phyloP scores from a whole-genome alignment of 192 early-diverging fungal genomes.

The Backusella westeae region DNA sequence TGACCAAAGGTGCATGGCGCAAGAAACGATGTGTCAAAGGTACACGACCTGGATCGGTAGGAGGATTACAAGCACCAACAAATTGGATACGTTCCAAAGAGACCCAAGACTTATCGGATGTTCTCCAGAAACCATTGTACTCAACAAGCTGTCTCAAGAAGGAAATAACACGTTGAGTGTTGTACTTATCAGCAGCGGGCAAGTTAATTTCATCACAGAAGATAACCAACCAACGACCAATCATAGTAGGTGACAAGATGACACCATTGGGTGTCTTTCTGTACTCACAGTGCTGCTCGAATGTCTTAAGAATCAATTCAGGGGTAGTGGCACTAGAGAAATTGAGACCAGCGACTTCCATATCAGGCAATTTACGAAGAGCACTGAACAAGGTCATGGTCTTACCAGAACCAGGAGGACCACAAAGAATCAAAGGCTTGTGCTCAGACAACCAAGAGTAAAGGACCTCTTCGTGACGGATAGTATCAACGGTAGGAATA shows the following conservation, averaged over 20 bases:
- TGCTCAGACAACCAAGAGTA: slow-evolving; percentile 96
- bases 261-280: slow-evolving; percentile 91
- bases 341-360: slow-evolving; percentile 98
- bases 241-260: slow-evolving; percentile 75
- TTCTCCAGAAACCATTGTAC: slow-evolving; percentile 95
- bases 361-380: slow-evolving; percentile 87
- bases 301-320: slow-evolving; percentile 90
- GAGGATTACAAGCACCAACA: slow-evolving; percentile 99
- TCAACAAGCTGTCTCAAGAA: slow-evolving; percentile 95
- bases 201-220: slow-evolving; percentile 99
- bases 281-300: slow-evolving; percentile 99
- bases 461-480: slow-evolving; percentile 95
- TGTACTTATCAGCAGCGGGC: slow-evolving; percentile 94
- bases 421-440: slow-evolving; percentile 93
- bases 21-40: slow-evolving; percentile 94
- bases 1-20: slow-evolving; percentile 92
- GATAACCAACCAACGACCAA: slow-evolving; percentile 94
- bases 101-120: slow-evolving; percentile 91
- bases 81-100: slow-evolving; percentile 96
- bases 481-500: slow-evolving; percentile 97
- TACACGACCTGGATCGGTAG: slow-evolving; percentile 98
- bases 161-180: slow-evolving; percentile 96
- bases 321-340: slow-evolving; percentile 98
- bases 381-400: slow-evolving; percentile 99
- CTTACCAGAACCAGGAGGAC: slow-evolving; percentile 99